Evolutionary conservation across 441 rosid species (phyloP), one percentile per base, ranked within the genome.

Genomic region (Hura crepitans): DNA sequence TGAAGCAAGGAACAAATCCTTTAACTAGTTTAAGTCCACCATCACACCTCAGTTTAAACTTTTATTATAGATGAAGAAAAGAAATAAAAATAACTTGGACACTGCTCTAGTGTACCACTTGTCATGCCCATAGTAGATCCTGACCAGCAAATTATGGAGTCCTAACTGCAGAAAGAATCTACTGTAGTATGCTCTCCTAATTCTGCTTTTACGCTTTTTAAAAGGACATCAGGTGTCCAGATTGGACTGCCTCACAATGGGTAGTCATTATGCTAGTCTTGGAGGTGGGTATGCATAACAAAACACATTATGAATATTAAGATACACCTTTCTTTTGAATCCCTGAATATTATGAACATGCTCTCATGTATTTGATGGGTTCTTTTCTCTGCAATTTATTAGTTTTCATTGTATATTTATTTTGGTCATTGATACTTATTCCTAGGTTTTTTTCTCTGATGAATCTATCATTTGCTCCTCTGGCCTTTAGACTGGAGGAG

Each of bases 1-100:
- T 69, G 47, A 61, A 46, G 39, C 39, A 25, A 57, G 47, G 27
- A 64, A 47, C 49, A 45, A 62, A 62, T 9, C n/a, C 10, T 65
- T 4, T 23, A 42, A 53, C 22, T 39, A 17, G 33, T 54, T 68
- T 54, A 27, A 55, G 59, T 55, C 13, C 28, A 50, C 23, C 4
- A 3, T 55, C 18, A 60, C 10, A 45, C 57, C 58, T 63, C 20
- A 18, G 33, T 50, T 50, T 49, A 62, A 22, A 37, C 6, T 46
- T 64, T 42, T 4, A 22, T 69, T 62, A 37, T 5, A 0, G 74
- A 27, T 35, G 22, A 50, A 51, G 42, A 42, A 62, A 51, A 70
- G 50, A 51, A 39, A 54, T 20, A 43, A 55, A 55, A 70, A 39
- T 70, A 37, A 51, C 22, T 51, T 22, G 47, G 37, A 35, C 8